Percentiles rank a stretch among this genome's conserved stretches.
Conservation (phyloP, 495 filamentous ascomycete genomes). For the Aspergillus cavernicola region DNA sequence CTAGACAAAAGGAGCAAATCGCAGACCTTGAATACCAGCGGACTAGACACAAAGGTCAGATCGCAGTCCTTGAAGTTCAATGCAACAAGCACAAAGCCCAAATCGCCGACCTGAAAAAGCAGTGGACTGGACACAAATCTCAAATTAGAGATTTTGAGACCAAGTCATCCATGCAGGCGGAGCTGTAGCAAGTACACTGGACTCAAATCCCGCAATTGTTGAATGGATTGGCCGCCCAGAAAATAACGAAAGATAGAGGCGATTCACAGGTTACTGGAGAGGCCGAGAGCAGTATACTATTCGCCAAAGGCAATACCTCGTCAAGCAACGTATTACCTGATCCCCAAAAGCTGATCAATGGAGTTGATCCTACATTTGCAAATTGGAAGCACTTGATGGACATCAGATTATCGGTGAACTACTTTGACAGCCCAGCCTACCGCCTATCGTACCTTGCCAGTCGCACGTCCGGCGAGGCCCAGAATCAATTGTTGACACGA, state of each 20-base stretch:
- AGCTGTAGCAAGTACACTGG: no score
- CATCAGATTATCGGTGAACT: neutral
- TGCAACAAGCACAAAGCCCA: no score
- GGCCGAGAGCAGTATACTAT: neutral
- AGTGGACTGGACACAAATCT: no score
- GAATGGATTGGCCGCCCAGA: no score
- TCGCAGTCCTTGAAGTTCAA: no score
- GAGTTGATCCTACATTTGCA: neutral
- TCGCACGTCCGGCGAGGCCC: neutral
- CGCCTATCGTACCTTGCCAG: neutral
- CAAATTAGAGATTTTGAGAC: no score
- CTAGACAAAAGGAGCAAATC: neutral
- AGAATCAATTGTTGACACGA: neutral
- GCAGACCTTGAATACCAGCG: neutral
- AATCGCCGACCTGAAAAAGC: no score
- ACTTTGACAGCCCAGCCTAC: neutral
- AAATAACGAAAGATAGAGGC: neutral
- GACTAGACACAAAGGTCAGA: no score
- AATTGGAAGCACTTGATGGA: constrained; percentile 6
- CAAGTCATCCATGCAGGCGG: no score
- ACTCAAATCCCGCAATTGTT: no score
- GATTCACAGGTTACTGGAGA: neutral
- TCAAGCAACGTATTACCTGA: neutral
- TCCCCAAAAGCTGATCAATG: neutral
- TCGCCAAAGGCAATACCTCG: neutral